Conservation (phyloP, 2,329 filamentous ascomycete genomes). For the Fusarium bulbicola region DNA sequence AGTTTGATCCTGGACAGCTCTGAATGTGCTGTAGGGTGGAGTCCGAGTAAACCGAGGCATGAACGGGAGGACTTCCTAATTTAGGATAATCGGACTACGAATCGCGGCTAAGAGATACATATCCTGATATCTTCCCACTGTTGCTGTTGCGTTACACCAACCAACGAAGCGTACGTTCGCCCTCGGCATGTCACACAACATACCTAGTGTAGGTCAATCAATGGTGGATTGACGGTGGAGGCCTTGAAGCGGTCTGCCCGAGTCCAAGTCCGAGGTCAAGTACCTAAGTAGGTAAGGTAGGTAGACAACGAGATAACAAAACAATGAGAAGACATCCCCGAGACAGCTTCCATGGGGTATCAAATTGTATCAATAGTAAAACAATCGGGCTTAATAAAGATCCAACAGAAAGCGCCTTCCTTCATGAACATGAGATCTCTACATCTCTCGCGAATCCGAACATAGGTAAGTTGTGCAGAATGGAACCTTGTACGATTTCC, state of each 20-base stretch:
- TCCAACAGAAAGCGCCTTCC: conserved; percentile 8
- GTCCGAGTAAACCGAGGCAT: conserved; percentile 24
- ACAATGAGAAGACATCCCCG: neutral
- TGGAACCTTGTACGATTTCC: neutral
- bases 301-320: neutral
- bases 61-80: conserved; percentile 28
- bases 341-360: conserved; percentile 16
- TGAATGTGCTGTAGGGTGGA: conserved; percentile 2
- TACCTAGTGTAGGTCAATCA: neutral
- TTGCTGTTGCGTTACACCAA: conserved; percentile 18
- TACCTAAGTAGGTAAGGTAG: no score
- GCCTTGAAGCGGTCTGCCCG: conserved; percentile 9
- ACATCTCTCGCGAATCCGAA: neutral
- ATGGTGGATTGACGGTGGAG: conserved; percentile 12
- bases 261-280: neutral
- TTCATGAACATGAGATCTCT: neutral
- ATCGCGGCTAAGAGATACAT: conserved; percentile 1
- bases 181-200: conserved; percentile 19
- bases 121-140: neutral
- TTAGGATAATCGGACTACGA: conserved; percentile 14
- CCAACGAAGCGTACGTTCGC: conserved; percentile 6
- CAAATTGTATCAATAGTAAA: conserved; percentile 8
- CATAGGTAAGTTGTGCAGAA: neutral
- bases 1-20: neutral
- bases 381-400: neutral